Percentiles rank a stretch among this genome's conserved stretches.
Evolutionary conservation across 1,139 yeast genomes (phyloP).

Genomic region (Pichia sp.): DNA sequence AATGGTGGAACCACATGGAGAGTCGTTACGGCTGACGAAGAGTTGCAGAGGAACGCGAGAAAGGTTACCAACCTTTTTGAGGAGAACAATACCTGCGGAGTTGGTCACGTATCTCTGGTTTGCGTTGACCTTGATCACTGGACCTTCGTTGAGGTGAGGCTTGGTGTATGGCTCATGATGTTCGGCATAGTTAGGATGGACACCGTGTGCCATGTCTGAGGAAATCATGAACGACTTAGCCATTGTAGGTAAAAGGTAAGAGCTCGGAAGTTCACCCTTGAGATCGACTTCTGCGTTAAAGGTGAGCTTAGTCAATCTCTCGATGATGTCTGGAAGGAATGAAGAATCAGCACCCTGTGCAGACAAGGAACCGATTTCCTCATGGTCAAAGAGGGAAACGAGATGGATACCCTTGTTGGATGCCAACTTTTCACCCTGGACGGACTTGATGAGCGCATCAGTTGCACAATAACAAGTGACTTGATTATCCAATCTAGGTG

Average conservation of each 20-base stretch:
- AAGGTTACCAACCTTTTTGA: conserved; percentile 63
- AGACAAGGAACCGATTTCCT: conserved; percentile 87
- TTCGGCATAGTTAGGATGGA: conserved; percentile 82
- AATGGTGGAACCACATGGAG: conserved; percentile 94
- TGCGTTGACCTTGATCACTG: conserved; percentile 89
- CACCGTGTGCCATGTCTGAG: conserved; percentile 96
- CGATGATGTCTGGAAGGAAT: conserved; percentile 71
- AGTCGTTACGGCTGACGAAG: conserved; percentile 86
- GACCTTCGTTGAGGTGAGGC: conserved; percentile 82
- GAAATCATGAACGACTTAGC: conserved; percentile 84
- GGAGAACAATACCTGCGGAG: conserved; percentile 76
- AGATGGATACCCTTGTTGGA: conserved; percentile 55
- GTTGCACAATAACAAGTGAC: conserved; percentile 80
- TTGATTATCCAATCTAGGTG: conserved; percentile 90
- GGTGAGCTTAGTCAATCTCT: conserved; percentile 50
- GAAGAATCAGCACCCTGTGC: conserved; percentile 98
- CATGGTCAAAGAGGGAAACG: conserved; percentile 86
- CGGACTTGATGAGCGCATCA: conserved; percentile 58
- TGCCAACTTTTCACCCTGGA: conserved; percentile 29
- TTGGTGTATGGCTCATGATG: conserved; percentile 72
- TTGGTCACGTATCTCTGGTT: conserved; percentile 94
- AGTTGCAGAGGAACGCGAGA: conserved; percentile 67
- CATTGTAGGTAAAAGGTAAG: conserved; percentile 51
- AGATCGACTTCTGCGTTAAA: conserved; percentile 36
- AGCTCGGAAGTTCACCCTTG: conserved; percentile 21